Conservation (phyloP, 345 rosid species). For the Passiflora organensis region DNA sequence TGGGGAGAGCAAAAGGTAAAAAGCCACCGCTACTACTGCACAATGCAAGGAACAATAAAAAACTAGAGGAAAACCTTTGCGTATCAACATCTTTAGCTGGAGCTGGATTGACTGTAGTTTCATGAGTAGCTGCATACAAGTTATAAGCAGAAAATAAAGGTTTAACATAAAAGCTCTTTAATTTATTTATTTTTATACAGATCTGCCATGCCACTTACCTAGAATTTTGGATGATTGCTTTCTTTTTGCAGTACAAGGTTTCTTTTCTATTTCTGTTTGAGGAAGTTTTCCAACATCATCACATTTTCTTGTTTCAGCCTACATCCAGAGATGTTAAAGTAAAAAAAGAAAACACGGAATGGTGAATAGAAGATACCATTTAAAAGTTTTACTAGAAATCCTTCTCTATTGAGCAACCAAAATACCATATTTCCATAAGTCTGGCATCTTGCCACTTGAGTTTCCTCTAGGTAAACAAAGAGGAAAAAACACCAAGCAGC, state of each 20-base stretch:
- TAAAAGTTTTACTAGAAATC: background rate
- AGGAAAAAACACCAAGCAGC: conserved; percentile 3
- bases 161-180: background rate
- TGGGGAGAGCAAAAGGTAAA: no score
- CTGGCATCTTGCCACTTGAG: conserved; percentile 16
- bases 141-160: conserved; percentile 1
- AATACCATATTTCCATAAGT: conserved; percentile 31
- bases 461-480: conserved; percentile 28
- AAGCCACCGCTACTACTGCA: no score
- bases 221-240: conserved; percentile 29
- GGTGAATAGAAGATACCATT: background rate
- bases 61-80: no score
- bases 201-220: conserved; percentile 22
- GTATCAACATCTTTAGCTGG: no score
- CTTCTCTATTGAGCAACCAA: background rate
- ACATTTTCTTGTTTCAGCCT: conserved; percentile 29
- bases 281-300: conserved; percentile 13
- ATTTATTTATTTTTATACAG: background rate
- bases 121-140: conserved; percentile 23
- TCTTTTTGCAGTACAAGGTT: conserved; percentile 28
- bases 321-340: conserved; percentile 20
- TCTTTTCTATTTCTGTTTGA: conserved; percentile 19
- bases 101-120: no score
- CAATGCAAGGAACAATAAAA: no score
- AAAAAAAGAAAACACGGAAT: conserved; percentile 3